A percentile compares a stretch with the other conserved stretches of the same genome.
Evolutionary conservation across 192 early-diverging fungal species (phyloP).

Genomic region (Cetraspora pellucida): DNA sequence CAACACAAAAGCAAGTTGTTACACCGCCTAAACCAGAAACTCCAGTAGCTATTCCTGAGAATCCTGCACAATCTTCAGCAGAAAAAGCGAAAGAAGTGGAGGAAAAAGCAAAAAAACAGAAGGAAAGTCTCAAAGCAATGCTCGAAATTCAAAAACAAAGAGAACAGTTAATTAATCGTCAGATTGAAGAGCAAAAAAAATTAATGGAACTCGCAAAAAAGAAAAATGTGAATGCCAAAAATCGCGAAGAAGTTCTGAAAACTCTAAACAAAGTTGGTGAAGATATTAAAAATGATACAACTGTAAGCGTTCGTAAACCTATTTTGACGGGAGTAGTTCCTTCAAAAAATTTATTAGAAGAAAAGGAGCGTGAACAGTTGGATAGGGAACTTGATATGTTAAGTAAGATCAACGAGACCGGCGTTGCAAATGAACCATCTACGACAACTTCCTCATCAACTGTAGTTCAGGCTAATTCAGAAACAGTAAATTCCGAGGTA

Average conservation of each 20-base stretch:
- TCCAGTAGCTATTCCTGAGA: conserved; percentile 39
- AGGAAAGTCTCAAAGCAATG: conserved; percentile 52
- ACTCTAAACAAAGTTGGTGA: conserved; percentile 52
- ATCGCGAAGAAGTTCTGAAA: conserved; percentile 53
- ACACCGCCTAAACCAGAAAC: conserved; percentile 37
- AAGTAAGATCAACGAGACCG: conserved; percentile 27
- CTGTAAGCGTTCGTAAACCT: conserved; percentile 36
- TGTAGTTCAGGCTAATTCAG: conserved; percentile 39
- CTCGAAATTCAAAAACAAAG: conserved; percentile 61
- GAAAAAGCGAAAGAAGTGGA: conserved; percentile 50
- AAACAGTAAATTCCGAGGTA: conserved; percentile 58
- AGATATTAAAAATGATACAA: conserved; percentile 44
- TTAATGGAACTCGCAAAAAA: conserved; percentile 58
- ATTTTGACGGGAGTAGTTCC: conserved; percentile 43
- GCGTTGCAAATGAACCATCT: conserved; percentile 1
- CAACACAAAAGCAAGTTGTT: conserved; percentile 35
- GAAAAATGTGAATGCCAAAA: conserved; percentile 48
- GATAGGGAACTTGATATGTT: conserved; percentile 59
- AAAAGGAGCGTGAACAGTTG: conserved; percentile 50
- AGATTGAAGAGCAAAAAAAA: conserved; percentile 67
- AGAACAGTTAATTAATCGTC: conserved; percentile 56
- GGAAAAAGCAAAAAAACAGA: conserved; percentile 52
- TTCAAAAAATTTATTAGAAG: conserved; percentile 42
- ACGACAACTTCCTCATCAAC: conserved; percentile 32
- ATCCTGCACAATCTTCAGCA: conserved; percentile 46